Evolutionary conservation across 1,284 basidiomycete genomes (phyloP), one percentile per base, ranked within the genome.

Genomic region (Phellopilus nigrolimitatus): DNA sequence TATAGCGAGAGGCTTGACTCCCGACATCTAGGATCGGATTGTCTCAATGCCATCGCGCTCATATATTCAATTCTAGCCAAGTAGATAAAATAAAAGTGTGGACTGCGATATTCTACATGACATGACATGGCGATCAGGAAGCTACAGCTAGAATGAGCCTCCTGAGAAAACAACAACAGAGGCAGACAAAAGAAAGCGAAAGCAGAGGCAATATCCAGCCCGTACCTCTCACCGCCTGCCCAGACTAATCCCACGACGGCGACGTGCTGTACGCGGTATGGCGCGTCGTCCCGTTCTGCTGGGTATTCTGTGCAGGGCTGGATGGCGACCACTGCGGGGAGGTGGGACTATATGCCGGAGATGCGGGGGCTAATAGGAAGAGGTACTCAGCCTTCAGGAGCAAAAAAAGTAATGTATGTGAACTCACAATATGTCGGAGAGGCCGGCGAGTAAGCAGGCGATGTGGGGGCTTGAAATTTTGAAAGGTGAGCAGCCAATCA

Each of bases 301-400:
- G 59, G 40, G 46, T 49, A 21, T 52, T 44, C 58, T 68, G 84
- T 19, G 79, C 71, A n/a, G 87, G 85, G 57, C 86, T 89, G 30
- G 84, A 79, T 8, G 85, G 86, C n/a, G 84, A 86, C 84, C 85
- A 89, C 43, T 76, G 73, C 22, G 88, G 87, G 9, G 87, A 91
- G 1, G 87, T 85, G 31, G 88, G 88, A 60, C 86, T 88, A 65
- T 90, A 91, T 17, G 84, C 85, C 33, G 87, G 88, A 27, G 87
- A 90, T 8, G 86, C 82, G n/a, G 87, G 88, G 36, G 87, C 85
- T 88, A 59, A 15, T 57, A 45, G 56, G 39, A 53, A 46, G 4
- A 46, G 24, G 24, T 40, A 33, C 51, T 49, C 39, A 38, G 51
- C 60, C 31, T 56, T 59, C 54, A 50, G 56, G 52, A 53, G n/a